Percentiles rank a stretch among this genome's conserved stretches.
Conservation (phyloP, 495 filamentous ascomycete genomes). For the Aspergillus hancockii region DNA sequence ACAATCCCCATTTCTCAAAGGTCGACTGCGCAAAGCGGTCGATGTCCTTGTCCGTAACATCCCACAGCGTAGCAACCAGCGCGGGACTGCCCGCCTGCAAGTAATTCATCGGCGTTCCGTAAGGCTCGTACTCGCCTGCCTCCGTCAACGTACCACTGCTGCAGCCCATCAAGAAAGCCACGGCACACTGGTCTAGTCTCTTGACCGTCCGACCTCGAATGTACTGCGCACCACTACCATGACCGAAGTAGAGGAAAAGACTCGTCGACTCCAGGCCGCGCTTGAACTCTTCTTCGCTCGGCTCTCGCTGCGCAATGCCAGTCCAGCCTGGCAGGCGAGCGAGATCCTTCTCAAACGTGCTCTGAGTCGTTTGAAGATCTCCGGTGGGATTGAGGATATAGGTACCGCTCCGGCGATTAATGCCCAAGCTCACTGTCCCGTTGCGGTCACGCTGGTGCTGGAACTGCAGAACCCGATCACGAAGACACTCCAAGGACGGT, state of each 20-base stretch:
- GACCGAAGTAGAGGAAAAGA: conserved; percentile 89
- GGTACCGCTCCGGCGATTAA: conserved; percentile 62
- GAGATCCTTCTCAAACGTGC: conserved; percentile 65
- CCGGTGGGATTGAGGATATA: conserved; percentile 87
- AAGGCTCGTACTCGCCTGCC: conserved; percentile 83
- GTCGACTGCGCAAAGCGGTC: conserved; percentile 80
- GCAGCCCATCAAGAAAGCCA: conserved; percentile 91
- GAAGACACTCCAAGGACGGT: conserved; percentile 77
- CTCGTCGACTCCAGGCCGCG: conserved; percentile 57
- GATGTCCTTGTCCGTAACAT: conserved; percentile 95
- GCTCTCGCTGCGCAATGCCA: conserved; percentile 63
- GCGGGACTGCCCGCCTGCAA: conserved; percentile 82
- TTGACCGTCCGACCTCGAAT: conserved; percentile 79
- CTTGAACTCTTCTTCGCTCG: conserved; percentile 77
- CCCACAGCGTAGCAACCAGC: conserved; percentile 89
- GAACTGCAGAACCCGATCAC: conserved; percentile 62
- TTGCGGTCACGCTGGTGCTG: conserved; percentile 31
- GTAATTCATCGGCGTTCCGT: conserved; percentile 88
- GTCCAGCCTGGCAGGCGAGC: conserved; percentile 61
- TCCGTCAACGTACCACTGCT: conserved; percentile 75
- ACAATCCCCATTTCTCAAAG: conserved; percentile 84
- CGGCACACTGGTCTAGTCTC: conserved; percentile 72
- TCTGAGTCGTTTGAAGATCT: conserved; percentile 79
- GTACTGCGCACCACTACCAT: conserved; percentile 94
- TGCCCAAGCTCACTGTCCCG: conserved; percentile 36